These are phyloP conservation scores for Ambrosia artemisiifolia DNA, from an alignment of 129 eudicot species.

Conservation along the genomic window DNA sequence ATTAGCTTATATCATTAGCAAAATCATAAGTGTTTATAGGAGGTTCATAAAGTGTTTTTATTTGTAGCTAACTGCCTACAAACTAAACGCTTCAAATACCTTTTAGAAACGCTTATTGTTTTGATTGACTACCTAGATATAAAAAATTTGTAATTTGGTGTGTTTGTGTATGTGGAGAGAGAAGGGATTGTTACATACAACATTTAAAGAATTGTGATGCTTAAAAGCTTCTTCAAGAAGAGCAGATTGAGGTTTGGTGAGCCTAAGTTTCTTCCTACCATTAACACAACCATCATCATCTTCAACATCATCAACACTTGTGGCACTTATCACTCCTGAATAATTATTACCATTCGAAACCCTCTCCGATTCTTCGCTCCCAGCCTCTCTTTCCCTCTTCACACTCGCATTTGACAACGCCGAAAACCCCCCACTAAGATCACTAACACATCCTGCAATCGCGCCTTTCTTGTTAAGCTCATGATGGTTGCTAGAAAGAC, in stretches of 20 bases:
- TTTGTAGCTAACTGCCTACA: too few relatives aligned
- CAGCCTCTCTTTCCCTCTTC: slow-evolving; percentile 67
- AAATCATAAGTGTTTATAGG: too few relatives aligned
- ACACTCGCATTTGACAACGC: slow-evolving; percentile 64
- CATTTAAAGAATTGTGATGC: slow-evolving; percentile 80
- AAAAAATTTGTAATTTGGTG: neutral
- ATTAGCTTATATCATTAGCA: slow-evolving; percentile 12
- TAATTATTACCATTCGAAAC: neutral
- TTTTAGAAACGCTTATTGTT: too few relatives aligned
- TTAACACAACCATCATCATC: slow-evolving; percentile 69
- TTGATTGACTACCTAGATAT: too few relatives aligned
- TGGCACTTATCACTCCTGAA: slow-evolving; percentile 18
- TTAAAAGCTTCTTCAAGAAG: slow-evolving; percentile 91
- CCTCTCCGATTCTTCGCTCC: slow-evolving; percentile 53
- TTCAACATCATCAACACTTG: slow-evolving; percentile 50
- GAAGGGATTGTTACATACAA: slow-evolving; percentile 37
- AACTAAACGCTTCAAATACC: too few relatives aligned
- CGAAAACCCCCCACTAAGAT: neutral
- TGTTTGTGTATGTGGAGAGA: neutral
- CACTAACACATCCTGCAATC: neutral
- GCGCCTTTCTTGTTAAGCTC: neutral
- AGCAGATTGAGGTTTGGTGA: slow-evolving; percentile 86
- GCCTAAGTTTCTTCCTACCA: slow-evolving; percentile 89
- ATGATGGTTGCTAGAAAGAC: slow-evolving; percentile 40
- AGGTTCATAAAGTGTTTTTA: too few relatives aligned